These are phyloP conservation scores for Eutrema japonicum DNA, from an alignment of 345 rosid genomes.

Conservation along the genomic window DNA sequence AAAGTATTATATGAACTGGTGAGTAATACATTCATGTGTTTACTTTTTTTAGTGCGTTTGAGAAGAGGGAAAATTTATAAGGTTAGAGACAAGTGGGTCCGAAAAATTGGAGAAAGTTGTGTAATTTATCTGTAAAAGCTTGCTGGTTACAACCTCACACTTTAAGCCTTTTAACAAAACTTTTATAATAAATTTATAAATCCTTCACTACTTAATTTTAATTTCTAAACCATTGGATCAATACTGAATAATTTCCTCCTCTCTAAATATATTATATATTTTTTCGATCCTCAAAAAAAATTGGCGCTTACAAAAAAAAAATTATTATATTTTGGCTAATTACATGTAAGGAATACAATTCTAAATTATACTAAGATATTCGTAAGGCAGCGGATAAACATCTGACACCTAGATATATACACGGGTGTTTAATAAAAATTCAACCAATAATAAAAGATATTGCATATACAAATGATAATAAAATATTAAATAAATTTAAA, in stretches of 20 bases:
- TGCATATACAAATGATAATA: too few species aligned
- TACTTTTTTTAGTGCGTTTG: conserved; percentile 15
- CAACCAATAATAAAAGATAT: too few species aligned
- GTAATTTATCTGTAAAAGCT: conserved; percentile 41
- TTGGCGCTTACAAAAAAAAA: conserved; percentile 11
- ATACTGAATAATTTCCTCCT: conserved; percentile 5
- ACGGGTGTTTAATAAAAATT: too few species aligned
- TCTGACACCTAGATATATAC: too few species aligned
- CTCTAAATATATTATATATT: background rate
- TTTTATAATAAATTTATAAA: conserved; percentile 16
- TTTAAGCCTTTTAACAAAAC: conserved; percentile 27
- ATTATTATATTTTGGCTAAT: background rate
- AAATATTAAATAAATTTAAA: too few species aligned
- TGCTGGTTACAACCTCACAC: conserved; percentile 40
- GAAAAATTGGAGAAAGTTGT: conserved; percentile 25
- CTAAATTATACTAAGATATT: too few species aligned
- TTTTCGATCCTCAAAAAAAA: background rate
- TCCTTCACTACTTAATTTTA: conserved; percentile 7
- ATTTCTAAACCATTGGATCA: background rate
- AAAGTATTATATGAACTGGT: conserved; percentile 19
- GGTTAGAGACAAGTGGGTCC: conserved; percentile 40
- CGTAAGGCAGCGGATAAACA: too few species aligned
- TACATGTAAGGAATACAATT: too few species aligned
- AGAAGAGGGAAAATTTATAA: background rate
- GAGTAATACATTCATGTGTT: conserved; percentile 4